phyloP scores from a whole-genome alignment of 2,329 filamentous ascomycete genomes.

The Metarhizium humberi region DNA sequence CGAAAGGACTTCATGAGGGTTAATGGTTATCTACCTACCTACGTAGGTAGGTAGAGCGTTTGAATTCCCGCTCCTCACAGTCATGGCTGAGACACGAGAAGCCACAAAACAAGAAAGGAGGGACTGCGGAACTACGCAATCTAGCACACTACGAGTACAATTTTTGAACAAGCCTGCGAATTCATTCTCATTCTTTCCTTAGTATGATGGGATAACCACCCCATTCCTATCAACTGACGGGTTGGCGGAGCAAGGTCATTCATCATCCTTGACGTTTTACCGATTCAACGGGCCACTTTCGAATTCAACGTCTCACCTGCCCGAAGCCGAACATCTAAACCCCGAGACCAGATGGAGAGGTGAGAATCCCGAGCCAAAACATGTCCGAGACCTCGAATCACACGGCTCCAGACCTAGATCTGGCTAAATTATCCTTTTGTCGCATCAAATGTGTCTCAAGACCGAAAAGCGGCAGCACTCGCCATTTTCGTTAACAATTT shows the following conservation, averaged over 20 bases:
- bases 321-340: neutral
- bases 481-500: too few relatives aligned
- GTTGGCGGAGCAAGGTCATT: too few relatives aligned
- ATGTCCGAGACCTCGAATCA: neutral
- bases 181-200: too few relatives aligned
- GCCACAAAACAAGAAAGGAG: neutral
- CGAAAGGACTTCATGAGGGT: neutral
- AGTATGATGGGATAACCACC: too few relatives aligned
- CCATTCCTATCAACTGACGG: too few relatives aligned
- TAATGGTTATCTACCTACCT: neutral
- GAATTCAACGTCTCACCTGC: neutral
- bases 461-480: too few relatives aligned
- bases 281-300: neutral
- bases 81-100: conserved; percentile 5
- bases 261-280: too few relatives aligned
- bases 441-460: too few relatives aligned
- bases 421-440: too few relatives aligned
- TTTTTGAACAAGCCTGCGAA: too few relatives aligned
- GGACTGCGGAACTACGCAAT: neutral
- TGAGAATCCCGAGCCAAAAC: neutral
- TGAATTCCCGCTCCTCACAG: neutral
- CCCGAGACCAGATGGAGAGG: neutral
- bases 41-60: neutral
- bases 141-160: too few relatives aligned
- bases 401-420: too few relatives aligned